These are phyloP conservation scores for Rosa chinensis DNA, from an alignment of 306 rosid genomes.

Conservation along the genomic window DNA sequence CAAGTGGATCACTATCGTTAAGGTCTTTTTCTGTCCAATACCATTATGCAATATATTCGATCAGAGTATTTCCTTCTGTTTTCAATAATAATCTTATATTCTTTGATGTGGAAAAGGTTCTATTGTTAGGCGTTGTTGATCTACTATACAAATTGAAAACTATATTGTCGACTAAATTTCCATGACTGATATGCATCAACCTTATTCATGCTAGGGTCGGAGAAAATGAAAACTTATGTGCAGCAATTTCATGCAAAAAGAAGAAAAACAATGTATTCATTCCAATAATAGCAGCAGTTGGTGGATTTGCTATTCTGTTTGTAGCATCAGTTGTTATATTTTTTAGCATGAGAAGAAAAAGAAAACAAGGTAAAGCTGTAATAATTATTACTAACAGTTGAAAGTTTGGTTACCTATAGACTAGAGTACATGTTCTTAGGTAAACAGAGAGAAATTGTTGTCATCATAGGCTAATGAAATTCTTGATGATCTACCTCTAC, in stretches of 20 bases:
- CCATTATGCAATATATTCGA: neutral
- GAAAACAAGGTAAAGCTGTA: constrained; percentile 20
- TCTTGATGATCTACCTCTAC: neutral
- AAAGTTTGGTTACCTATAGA: neutral
- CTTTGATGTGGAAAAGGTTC: neutral
- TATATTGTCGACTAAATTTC: neutral
- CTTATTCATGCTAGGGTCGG: constrained; percentile 35
- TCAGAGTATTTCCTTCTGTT: neutral
- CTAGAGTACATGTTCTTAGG: neutral
- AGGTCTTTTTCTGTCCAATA: constrained; percentile 32
- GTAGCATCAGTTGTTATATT: constrained; percentile 21
- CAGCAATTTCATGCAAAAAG: constrained; percentile 37
- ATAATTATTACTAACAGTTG: neutral
- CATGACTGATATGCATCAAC: neutral
- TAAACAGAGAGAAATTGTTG: neutral
- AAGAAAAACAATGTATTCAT: constrained; percentile 24
- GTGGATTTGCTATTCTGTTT: constrained; percentile 38
- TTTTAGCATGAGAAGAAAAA: constrained; percentile 23
- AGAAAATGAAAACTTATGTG: constrained; percentile 46
- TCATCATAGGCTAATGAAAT: neutral
- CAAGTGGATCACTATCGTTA: constrained; percentile 28
- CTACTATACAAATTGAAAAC: neutral
- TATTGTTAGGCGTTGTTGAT: neutral
- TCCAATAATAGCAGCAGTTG: constrained; percentile 49
- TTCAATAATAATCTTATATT: neutral